These are phyloP conservation scores for Perkinsus olseni DNA, from an alignment of 169 alveolate species.

Conservation along the genomic window DNA sequence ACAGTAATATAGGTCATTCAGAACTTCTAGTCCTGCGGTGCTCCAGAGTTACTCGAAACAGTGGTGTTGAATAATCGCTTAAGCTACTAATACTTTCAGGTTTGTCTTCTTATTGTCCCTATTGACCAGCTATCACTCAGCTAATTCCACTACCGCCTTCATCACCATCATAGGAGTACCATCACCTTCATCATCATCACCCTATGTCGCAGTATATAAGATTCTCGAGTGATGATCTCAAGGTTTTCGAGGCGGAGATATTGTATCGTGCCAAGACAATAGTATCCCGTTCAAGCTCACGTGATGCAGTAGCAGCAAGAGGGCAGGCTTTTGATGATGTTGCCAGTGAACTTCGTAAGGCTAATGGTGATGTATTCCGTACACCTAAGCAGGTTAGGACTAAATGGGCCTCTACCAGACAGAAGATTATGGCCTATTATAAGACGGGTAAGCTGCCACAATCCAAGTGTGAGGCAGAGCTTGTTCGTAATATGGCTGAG, in stretches of 20 bases:
- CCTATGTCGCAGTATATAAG: background rate
- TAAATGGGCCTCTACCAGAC: background rate
- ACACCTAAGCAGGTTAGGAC: background rate
- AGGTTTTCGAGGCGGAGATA: background rate
- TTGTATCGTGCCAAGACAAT: background rate
- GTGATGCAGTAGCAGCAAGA: background rate
- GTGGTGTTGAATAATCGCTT: too few relatives aligned
- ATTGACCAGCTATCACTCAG: background rate
- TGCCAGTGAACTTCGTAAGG: background rate
- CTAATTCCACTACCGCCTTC: background rate
- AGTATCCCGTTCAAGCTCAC: background rate
- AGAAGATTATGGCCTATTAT: background rate
- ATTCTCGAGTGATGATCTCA: background rate
- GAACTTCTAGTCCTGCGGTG: too few relatives aligned
- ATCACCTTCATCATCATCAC: background rate
- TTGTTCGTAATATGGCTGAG: background rate
- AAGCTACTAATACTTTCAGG: too few relatives aligned
- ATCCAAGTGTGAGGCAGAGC: background rate
- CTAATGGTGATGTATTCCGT: background rate
- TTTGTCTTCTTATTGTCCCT: background rate
- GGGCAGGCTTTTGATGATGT: background rate
- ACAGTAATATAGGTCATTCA: too few relatives aligned
- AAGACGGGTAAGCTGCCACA: background rate
- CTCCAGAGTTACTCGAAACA: too few relatives aligned
- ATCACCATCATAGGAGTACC: background rate